A percentile compares a stretch with the other conserved stretches of the same genome.
Evolutionary conservation across 2,329 filamentous ascomycete genomes (phyloP).

Genomic region (Talaromyces sp.): DNA sequence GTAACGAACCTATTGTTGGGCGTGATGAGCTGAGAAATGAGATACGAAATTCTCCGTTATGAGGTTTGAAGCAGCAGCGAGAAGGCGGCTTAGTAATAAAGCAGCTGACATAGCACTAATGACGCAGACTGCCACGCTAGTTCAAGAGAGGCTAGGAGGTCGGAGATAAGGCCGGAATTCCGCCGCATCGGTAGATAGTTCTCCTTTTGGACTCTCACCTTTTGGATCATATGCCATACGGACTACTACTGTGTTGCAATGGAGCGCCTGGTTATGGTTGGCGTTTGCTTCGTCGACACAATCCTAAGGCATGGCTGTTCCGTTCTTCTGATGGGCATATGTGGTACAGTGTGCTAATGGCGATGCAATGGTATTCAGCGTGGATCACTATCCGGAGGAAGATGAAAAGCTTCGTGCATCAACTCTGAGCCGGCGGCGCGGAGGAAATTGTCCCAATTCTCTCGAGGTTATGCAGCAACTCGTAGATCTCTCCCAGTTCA

Average conservation of each 20-base stretch:
- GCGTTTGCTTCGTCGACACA: slow-evolving; percentile 69
- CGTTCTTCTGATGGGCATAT: not conserved
- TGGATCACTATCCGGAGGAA: slow-evolving; percentile 65
- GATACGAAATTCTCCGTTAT: not conserved
- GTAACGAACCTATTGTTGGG: not conserved
- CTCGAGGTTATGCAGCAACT: slow-evolving; percentile 69
- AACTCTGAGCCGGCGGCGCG: slow-evolving; percentile 57
- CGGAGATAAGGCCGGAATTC: slow-evolving; percentile 12
- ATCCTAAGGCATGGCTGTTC: slow-evolving; percentile 56
- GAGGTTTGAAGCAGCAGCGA: slow-evolving; percentile 6
- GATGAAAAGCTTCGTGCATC: slow-evolving; percentile 70
- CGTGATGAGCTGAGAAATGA: not conserved
- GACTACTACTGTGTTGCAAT: not conserved
- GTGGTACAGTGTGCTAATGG: not conserved
- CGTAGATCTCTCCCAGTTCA: slow-evolving; percentile 25
- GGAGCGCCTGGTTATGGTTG: slow-evolving; percentile 60
- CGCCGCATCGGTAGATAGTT: not conserved
- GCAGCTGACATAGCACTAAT: not conserved
- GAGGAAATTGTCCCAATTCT: slow-evolving; percentile 70
- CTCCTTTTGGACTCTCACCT: not conserved
- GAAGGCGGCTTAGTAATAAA: not conserved
- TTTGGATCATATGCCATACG: not conserved
- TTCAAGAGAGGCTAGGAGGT: not conserved
- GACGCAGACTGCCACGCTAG: not conserved
- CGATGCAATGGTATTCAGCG: slow-evolving; percentile 40